Conservation (phyloP, 2,329 filamentous ascomycete genomes). For the Penicillium griseofulvum region DNA sequence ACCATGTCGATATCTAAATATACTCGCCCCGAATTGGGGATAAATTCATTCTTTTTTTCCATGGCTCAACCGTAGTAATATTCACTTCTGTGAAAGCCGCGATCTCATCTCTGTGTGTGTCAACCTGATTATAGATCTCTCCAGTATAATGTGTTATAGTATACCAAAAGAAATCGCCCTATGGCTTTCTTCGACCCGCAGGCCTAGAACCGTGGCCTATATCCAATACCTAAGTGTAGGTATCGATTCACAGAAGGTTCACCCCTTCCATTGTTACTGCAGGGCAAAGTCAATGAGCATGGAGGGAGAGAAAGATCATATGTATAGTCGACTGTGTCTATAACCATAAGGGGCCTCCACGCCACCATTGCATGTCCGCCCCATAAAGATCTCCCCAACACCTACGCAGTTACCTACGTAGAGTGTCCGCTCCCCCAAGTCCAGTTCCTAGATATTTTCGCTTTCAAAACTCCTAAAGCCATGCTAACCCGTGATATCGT, state of each 20-base stretch:
- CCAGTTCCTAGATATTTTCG: constrained; percentile 1
- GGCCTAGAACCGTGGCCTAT: background rate
- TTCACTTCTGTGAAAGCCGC: too few relatives aligned
- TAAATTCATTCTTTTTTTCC: too few relatives aligned
- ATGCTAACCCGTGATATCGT: constrained; percentile 14
- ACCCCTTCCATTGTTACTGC: background rate
- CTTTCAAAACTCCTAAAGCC: constrained; percentile 11
- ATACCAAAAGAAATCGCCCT: background rate
- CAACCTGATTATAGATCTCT: too few relatives aligned
- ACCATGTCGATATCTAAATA: background rate
- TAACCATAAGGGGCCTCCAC: background rate
- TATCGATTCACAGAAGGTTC: too few relatives aligned
- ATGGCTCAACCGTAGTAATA: too few relatives aligned
- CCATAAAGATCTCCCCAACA: background rate
- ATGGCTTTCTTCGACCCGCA: background rate
- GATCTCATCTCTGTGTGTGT: too few relatives aligned
- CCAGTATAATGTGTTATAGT: background rate
- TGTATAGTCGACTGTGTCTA: background rate
- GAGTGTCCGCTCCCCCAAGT: background rate
- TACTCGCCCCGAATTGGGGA: too few relatives aligned
- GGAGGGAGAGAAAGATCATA: background rate
- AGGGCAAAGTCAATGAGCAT: background rate
- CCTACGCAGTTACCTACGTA: background rate
- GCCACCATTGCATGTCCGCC: background rate
- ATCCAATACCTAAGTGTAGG: background rate